Evolutionary conservation across 192 early-diverging fungal genomes (phyloP).

Genomic region (Ambispora gerdemannii): DNA sequence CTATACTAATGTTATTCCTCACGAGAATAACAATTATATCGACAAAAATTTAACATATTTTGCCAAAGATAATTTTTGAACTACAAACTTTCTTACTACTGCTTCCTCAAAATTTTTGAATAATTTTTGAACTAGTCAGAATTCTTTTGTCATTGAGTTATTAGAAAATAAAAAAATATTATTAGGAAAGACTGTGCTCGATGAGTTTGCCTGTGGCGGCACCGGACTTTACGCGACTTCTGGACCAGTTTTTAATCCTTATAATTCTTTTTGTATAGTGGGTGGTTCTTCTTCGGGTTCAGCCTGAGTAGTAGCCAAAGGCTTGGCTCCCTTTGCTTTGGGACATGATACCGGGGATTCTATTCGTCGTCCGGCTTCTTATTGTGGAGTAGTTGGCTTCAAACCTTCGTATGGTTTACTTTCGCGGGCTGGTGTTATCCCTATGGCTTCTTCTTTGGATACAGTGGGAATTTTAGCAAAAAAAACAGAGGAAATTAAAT

Average conservation of each 20-base stretch:
- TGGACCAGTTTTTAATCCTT: constrained; percentile 27
- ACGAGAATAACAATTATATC: no score
- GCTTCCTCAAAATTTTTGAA: constrained; percentile 1
- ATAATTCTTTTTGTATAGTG: constrained; percentile 22
- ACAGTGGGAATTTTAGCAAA: constrained; percentile 48
- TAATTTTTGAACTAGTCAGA: not conserved
- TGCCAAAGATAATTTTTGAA: constrained; percentile 20
- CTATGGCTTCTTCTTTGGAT: constrained; percentile 52
- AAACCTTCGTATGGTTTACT: constrained; percentile 60
- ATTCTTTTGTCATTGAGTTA: not conserved
- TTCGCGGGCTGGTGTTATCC: constrained; percentile 50
- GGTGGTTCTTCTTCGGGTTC: constrained; percentile 35
- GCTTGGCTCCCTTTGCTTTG: constrained; percentile 35
- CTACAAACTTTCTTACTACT: not conserved
- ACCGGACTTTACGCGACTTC: not conserved
- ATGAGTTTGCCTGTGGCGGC: constrained; percentile 16
- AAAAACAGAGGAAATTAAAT: not conserved
- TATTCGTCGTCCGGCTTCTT: constrained; percentile 54
- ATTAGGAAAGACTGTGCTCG: constrained; percentile 20
- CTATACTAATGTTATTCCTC: no score
- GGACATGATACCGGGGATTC: constrained; percentile 61
- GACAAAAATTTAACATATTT: not conserved
- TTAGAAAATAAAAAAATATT: not conserved
- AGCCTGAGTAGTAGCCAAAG: constrained; percentile 27
- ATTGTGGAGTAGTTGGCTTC: constrained; percentile 57